Conservation (phyloP, 805 yeast species). For the Candida dajiaensis region DNA sequence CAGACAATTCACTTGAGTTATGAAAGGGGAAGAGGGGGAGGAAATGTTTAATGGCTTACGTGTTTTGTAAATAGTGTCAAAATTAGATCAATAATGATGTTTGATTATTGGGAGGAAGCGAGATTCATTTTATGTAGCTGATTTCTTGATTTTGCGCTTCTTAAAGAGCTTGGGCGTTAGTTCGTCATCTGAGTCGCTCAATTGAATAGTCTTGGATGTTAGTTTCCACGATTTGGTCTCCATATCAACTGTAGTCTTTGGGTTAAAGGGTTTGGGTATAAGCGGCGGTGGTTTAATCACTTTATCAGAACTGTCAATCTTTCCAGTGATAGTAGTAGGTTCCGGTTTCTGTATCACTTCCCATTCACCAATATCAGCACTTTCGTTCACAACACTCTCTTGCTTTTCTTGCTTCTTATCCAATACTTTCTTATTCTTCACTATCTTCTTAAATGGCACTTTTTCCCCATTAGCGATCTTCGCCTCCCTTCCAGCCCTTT, state of each 20-base stretch:
- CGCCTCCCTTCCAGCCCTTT: not conserved
- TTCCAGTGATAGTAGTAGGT: no score
- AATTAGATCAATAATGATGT: not conserved
- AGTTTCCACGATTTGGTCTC: constrained; percentile 27
- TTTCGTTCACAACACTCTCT: not conserved
- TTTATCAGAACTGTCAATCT: no score
- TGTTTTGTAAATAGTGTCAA: not conserved
- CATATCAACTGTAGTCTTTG: constrained; percentile 4
- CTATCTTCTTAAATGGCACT: not conserved
- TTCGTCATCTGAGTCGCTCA: constrained; percentile 14
- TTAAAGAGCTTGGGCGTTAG: constrained; percentile 12
- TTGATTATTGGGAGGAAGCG: not conserved
- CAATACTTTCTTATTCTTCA: not conserved
- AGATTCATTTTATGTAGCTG: not conserved
- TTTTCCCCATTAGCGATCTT: not conserved
- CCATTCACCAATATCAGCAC: constrained; percentile 8
- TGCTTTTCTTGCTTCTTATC: not conserved
- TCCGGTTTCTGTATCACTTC: not conserved
- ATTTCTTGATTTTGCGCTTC: constrained; percentile 14
- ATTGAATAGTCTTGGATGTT: constrained; percentile 10
- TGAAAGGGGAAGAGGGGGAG: not conserved
- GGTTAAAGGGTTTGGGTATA: no score
- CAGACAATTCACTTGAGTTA: constrained; percentile 50
- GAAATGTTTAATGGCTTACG: not conserved
- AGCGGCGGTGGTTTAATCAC: no score